Evolutionary conservation across 2,329 filamentous ascomycete genomes (phyloP).

Genomic region (Juglanconis oblonga): DNA sequence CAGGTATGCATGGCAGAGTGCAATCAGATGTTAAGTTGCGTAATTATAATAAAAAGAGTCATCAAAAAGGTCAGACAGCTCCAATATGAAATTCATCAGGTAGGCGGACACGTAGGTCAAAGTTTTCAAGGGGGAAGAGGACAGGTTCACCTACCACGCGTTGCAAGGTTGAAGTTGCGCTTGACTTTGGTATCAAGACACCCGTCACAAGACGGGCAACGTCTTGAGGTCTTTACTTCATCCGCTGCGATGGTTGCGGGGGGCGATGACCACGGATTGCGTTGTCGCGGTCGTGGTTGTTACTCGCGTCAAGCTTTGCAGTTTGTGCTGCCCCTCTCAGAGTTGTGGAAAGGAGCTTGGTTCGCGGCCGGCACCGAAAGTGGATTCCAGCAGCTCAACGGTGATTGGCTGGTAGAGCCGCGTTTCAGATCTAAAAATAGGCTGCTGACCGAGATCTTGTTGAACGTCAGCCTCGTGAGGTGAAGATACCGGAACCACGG

Average conservation of each 20-base stretch:
- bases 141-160: not conserved
- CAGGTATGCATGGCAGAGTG: not conserved
- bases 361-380: not conserved
- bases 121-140: not conserved
- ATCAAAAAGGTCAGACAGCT: conserved; percentile 67
- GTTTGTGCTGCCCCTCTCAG: not conserved
- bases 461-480: no score
- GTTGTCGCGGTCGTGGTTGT: not conserved
- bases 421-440: no score
- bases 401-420: no score
- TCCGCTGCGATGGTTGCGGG: conserved; percentile 3
- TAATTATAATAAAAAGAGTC: conserved; percentile 44
- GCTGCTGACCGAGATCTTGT: no score
- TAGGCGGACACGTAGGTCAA: not conserved
- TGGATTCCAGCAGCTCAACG: not conserved
- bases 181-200: not conserved
- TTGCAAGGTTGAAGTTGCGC: not conserved
- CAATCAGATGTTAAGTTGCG: conserved; percentile 28
- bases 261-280: conserved; percentile 1
- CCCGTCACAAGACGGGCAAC: conserved; percentile 15
- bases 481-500: no score
- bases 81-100: conserved; percentile 64
- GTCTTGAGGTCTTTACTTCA: conserved; percentile 13
- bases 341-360: not conserved
- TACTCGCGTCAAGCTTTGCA: not conserved